phyloP scores from a whole-genome alignment of 805 yeast species.

The Cyberlindnera samutprakarnensis region DNA sequence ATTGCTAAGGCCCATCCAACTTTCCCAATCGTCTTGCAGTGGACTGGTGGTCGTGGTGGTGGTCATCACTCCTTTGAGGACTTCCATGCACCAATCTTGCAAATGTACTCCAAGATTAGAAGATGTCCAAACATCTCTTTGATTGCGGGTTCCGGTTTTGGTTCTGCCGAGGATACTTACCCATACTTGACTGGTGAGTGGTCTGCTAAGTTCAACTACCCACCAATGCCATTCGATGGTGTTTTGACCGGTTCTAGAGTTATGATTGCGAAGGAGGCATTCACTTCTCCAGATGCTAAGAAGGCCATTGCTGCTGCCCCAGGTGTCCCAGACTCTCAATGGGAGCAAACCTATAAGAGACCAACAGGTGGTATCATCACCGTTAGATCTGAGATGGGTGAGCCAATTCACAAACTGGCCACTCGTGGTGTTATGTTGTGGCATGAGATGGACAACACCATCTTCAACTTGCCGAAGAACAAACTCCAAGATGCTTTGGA shows the following conservation, averaged over 20 bases:
- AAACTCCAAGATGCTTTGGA: constrained; percentile 74
- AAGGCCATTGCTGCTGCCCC: constrained; percentile 81
- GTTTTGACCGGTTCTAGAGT: constrained; percentile 92
- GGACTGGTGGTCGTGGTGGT: constrained; percentile 99
- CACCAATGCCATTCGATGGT: constrained; percentile 99
- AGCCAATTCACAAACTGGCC: constrained; percentile 97
- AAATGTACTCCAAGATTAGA: constrained; percentile 93
- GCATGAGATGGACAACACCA: constrained; percentile 94
- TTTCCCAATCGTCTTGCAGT: constrained; percentile 96
- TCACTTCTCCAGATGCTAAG: constrained; percentile 91
- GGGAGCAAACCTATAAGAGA: constrained; percentile 93
- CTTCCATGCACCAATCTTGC: constrained; percentile 95
- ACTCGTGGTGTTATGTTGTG: constrained; percentile 96
- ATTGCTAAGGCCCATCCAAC: constrained; percentile 94
- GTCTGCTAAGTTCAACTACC: constrained; percentile 82
- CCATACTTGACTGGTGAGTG: constrained; percentile 97
- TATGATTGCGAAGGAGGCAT: constrained; percentile 95
- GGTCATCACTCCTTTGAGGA: constrained; percentile 99
- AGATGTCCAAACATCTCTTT: constrained; percentile 82
- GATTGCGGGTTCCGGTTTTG: constrained; percentile 98
- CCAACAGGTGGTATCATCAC: constrained; percentile 97
- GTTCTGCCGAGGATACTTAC: constrained; percentile 93
- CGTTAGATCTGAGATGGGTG: constrained; percentile 98
- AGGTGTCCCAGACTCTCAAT: constrained; percentile 81
- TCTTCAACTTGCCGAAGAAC: constrained; percentile 85